phyloP scores from a whole-genome alignment of 1,284 basidiomycete genomes.

The Psilocybe mexicana region DNA sequence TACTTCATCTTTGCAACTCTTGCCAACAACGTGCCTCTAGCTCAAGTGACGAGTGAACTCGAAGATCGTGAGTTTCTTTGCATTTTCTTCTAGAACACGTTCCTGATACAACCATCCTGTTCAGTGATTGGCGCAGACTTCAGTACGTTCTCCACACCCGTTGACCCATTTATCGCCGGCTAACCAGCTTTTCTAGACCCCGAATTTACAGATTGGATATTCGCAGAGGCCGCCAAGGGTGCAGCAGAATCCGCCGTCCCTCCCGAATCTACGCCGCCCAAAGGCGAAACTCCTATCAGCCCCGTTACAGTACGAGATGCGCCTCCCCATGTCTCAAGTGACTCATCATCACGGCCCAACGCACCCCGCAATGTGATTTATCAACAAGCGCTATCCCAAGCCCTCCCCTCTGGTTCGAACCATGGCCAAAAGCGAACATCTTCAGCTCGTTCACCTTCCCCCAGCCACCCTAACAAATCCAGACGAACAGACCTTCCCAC shows the following conservation, averaged over 20 bases:
- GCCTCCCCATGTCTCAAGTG: slow-evolving; percentile 34
- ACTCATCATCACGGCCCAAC: slow-evolving; percentile 43
- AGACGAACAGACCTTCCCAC: slow-evolving; percentile 75
- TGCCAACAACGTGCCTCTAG: slow-evolving; percentile 39
- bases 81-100: slow-evolving; percentile 10
- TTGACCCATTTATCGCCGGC: slow-evolving; percentile 11
- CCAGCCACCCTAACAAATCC: slow-evolving; percentile 63
- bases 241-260: slow-evolving; percentile 48
- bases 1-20: slow-evolving; percentile 6
- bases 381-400: slow-evolving; percentile 71
- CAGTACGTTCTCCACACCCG: slow-evolving; percentile 43
- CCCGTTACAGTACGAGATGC: slow-evolving; percentile 30
- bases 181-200: slow-evolving; percentile 48
- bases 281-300: slow-evolving; percentile 35
- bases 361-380: slow-evolving; percentile 55
- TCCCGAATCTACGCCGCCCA: slow-evolving; percentile 37
- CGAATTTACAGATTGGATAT: slow-evolving; percentile 84
- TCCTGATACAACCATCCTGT: slow-evolving; percentile 20
- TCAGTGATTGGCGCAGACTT: slow-evolving; percentile 80
- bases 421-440: slow-evolving; percentile 67
- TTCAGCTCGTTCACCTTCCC: slow-evolving; percentile 76
- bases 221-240: slow-evolving; percentile 73
- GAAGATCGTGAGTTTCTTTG: slow-evolving; percentile 66
- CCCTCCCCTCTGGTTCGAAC: slow-evolving; percentile 50
- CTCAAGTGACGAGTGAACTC: slow-evolving; percentile 79